Percentiles rank a stretch among this genome's conserved stretches.
Conservation (phyloP, 768 basidiomycete species). For the Daedaleopsis sinensis region DNA sequence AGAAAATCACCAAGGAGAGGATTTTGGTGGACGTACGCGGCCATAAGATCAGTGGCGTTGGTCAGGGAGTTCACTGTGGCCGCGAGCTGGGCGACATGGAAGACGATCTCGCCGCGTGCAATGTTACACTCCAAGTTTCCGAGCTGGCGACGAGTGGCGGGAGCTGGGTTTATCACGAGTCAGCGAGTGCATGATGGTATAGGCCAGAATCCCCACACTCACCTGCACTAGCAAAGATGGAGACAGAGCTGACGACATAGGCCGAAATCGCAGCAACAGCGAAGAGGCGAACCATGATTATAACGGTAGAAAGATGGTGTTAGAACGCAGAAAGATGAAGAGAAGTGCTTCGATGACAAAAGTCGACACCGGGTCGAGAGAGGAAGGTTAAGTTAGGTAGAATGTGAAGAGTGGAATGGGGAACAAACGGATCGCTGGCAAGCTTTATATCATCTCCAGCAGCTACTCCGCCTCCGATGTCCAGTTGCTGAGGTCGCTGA, state of each 20-base stretch:
- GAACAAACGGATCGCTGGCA: background rate
- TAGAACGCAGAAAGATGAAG: background rate
- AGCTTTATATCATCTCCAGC: background rate
- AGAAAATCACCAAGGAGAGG: background rate
- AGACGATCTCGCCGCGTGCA: constrained; percentile 33
- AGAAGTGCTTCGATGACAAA: background rate
- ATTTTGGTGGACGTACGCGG: constrained; percentile 1
- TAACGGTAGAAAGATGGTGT: background rate
- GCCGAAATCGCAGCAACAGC: background rate
- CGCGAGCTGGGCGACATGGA: constrained; percentile 23
- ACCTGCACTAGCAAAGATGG: background rate
- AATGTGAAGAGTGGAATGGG: background rate
- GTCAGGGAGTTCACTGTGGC: constrained; percentile 21
- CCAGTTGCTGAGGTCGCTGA: too few relatives aligned
- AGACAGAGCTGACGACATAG: background rate
- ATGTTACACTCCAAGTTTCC: constrained; percentile 38
- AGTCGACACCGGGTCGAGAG: background rate
- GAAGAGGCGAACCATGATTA: constrained; percentile 1
- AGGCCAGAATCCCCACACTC: background rate
- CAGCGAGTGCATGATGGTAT: background rate
- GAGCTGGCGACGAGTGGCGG: constrained; percentile 26
- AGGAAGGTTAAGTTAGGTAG: background rate
- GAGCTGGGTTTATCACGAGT: background rate
- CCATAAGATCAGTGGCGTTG: constrained; percentile 16
- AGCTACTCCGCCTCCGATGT: too few relatives aligned